These are phyloP conservation scores for Theobroma grandiflorum DNA, from an alignment of 441 rosid species.

Conservation along the genomic window DNA sequence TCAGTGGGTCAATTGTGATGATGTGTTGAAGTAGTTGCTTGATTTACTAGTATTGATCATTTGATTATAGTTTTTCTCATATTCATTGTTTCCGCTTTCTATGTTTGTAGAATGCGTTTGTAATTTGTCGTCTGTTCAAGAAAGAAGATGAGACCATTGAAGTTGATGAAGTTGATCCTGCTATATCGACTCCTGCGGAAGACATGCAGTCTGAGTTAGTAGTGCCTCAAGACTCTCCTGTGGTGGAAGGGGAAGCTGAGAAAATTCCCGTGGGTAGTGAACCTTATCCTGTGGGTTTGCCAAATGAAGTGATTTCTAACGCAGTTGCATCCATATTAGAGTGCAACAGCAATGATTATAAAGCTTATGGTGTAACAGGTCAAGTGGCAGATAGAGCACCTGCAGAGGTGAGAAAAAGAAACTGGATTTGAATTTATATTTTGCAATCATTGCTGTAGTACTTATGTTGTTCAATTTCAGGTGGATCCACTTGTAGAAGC, in stretches of 20 bases:
- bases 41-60: not conserved
- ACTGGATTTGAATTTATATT: slow-evolving; percentile 14
- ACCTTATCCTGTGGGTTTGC: slow-evolving; percentile 20
- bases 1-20: not conserved
- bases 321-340: slow-evolving; percentile 25
- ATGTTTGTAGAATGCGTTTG: slow-evolving; percentile 65
- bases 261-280: slow-evolving; percentile 25
- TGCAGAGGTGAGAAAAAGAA: slow-evolving; percentile 47
- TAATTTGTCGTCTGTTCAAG: slow-evolving; percentile 78
- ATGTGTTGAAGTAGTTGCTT: slow-evolving; percentile 3
- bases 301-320: slow-evolving; percentile 8
- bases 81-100: not conserved
- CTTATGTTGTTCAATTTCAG: slow-evolving; percentile 27
- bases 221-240: slow-evolving; percentile 46
- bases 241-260: slow-evolving; percentile 23
- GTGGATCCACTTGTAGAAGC: slow-evolving; percentile 42
- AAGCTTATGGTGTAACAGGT: slow-evolving; percentile 22
- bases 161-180: slow-evolving; percentile 51
- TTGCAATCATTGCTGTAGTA: not conserved
- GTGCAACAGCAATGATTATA: slow-evolving; percentile 1
- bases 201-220: slow-evolving; percentile 52
- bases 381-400: slow-evolving; percentile 33
- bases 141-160: slow-evolving; percentile 59
- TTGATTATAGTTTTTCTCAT: not conserved
- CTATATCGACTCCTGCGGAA: slow-evolving; percentile 50